Conservation (phyloP, 352 stramenopile species). For the Phytophthora europaea region DNA sequence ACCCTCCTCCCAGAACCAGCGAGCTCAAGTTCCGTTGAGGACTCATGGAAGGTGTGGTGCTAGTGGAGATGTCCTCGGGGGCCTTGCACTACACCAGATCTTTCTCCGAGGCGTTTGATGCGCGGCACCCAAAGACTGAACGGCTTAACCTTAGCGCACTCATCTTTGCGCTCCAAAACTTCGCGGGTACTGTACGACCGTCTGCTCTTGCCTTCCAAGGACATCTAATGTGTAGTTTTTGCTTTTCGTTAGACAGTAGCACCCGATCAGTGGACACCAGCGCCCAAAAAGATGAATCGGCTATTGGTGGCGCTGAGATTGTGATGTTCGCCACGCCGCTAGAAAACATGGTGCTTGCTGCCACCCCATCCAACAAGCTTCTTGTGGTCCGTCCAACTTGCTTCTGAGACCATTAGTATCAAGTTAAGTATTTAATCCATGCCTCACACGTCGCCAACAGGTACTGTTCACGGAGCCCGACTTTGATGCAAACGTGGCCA, state of each 20-base stretch:
- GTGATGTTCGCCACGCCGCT: constrained; percentile 47
- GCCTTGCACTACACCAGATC: constrained; percentile 62
- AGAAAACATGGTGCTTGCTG: constrained; percentile 58
- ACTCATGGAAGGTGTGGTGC: constrained; percentile 66
- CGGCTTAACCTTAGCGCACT: constrained; percentile 71
- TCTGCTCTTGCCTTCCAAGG: not conserved
- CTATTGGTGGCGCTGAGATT: constrained; percentile 36
- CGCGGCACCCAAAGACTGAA: constrained; percentile 56
- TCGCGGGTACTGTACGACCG: constrained; percentile 41
- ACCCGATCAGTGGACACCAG: constrained; percentile 20
- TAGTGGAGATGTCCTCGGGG: constrained; percentile 61
- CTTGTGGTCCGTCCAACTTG: constrained; percentile 34
- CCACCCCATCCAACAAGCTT: constrained; percentile 48
- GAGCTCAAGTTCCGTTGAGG: constrained; percentile 3
- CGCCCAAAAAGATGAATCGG: not conserved
- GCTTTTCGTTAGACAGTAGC: constrained; percentile 31
- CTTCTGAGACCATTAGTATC: not conserved
- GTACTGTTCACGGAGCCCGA: constrained; percentile 50
- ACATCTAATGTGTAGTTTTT: not conserved
- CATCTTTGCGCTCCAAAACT: constrained; percentile 74
- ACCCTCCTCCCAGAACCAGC: not conserved
- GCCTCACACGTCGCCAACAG: constrained; percentile 8
- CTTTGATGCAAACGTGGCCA: constrained; percentile 38
- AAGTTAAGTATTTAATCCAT: not conserved
- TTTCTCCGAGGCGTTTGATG: constrained; percentile 59